Evolutionary conservation across 768 basidiomycete genomes (phyloP).

Genomic region (Mycena vulgaris): DNA sequence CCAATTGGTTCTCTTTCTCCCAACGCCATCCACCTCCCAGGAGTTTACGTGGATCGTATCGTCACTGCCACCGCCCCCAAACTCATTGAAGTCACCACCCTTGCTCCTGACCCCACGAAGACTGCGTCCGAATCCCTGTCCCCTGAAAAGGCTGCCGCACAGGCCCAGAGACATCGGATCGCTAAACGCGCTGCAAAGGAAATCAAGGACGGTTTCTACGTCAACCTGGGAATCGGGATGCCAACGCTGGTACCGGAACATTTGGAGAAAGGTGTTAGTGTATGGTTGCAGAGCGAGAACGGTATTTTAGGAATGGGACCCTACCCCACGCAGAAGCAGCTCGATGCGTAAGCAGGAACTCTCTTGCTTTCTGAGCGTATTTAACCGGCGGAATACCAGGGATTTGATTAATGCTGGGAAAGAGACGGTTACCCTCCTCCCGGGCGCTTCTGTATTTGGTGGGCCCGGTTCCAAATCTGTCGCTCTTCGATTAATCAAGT

Average conservation of each 20-base stretch:
- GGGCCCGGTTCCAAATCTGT: slow-evolving; percentile 41
- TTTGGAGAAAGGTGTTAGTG: slow-evolving; percentile 78
- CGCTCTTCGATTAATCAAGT: slow-evolving; percentile 25
- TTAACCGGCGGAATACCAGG: slow-evolving; percentile 53
- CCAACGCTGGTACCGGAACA: slow-evolving; percentile 91
- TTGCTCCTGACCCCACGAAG: slow-evolving; percentile 66
- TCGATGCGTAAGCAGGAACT: slow-evolving; percentile 77
- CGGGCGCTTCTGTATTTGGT: slow-evolving; percentile 94
- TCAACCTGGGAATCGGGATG: slow-evolving; percentile 94
- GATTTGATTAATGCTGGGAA: slow-evolving; percentile 97
- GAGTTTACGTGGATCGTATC: slow-evolving; percentile 92
- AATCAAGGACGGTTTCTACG: slow-evolving; percentile 89
- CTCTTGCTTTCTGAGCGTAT: slow-evolving; percentile 1
- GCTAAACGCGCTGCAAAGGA: slow-evolving; percentile 92
- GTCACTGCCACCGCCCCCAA: slow-evolving; percentile 85
- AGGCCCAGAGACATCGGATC: slow-evolving; percentile 78
- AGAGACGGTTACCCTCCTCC: slow-evolving; percentile 93
- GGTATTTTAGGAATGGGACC: slow-evolving; percentile 93
- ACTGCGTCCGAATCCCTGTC: slow-evolving; percentile 44
- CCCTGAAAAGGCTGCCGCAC: slow-evolving; percentile 68
- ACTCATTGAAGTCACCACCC: slow-evolving; percentile 80
- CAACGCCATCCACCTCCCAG: slow-evolving; percentile 85
- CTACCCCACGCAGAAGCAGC: slow-evolving; percentile 85
- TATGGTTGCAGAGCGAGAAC: slow-evolving; percentile 95
- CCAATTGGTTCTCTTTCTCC: slow-evolving; percentile 87